A percentile compares a stretch with the other conserved stretches of the same genome.
Conservation (phyloP, 371 early-diverging fungal genomes). For the Fennellomyces sp. region DNA sequence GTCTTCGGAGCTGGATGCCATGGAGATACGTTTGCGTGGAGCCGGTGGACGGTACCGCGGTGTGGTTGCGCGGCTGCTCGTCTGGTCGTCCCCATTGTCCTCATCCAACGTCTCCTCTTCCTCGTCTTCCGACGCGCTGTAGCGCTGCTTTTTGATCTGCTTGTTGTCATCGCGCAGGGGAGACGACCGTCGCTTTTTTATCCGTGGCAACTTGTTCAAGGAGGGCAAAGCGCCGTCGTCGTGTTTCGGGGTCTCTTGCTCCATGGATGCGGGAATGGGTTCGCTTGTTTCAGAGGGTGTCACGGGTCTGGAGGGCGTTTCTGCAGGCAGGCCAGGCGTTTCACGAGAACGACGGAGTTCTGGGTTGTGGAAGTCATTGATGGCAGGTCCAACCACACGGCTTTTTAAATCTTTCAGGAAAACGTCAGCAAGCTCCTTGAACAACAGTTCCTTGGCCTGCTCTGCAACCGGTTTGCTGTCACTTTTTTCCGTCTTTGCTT, state of each 20-base stretch:
- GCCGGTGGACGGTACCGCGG: not conserved
- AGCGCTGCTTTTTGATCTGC: not conserved
- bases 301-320: not conserved
- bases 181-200: slow-evolving; percentile 35
- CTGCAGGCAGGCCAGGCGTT: not conserved
- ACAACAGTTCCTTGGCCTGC: slow-evolving; percentile 46
- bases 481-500: not conserved
- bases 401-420: slow-evolving; percentile 64
- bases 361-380: slow-evolving; percentile 48
- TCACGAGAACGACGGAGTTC: not conserved
- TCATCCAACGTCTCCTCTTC: not conserved
- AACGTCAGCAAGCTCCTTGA: slow-evolving; percentile 56
- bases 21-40: not conserved
- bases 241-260: not conserved
- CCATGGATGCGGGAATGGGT: not conserved
- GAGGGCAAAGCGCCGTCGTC: slow-evolving; percentile 12
- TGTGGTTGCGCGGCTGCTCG: not conserved
- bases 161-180: not conserved
- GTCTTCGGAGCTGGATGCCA: not conserved
- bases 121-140: slow-evolving; percentile 8
- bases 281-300: not conserved
- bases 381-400: slow-evolving; percentile 56
- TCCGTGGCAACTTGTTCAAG: slow-evolving; percentile 32
- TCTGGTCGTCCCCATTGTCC: not conserved
- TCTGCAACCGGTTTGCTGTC: not conserved